Evolutionary conservation across 2,329 filamentous ascomycete species (phyloP).

Genomic region (Talaromyces sp.): DNA sequence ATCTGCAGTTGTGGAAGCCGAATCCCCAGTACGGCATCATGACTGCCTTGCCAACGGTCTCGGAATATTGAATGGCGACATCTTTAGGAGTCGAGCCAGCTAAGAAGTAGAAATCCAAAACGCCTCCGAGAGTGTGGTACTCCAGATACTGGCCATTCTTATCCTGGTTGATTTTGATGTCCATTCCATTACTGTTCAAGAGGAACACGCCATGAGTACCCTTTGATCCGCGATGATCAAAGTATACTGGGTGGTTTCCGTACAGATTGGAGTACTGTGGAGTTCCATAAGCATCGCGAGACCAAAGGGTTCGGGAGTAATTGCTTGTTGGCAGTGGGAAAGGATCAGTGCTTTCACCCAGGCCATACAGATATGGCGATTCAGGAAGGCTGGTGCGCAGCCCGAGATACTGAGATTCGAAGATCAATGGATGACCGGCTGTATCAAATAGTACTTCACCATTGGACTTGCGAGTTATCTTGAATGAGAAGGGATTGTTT

Average conservation of each 20-base stretch:
- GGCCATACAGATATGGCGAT: slow-evolving; percentile 67
- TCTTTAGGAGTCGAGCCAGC: slow-evolving; percentile 55
- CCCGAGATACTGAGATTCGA: slow-evolving; percentile 72
- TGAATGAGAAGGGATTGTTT: slow-evolving; percentile 63
- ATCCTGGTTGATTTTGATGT: slow-evolving; percentile 66
- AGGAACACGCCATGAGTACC: slow-evolving; percentile 63
- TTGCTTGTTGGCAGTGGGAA: slow-evolving; percentile 63
- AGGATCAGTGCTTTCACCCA: slow-evolving; percentile 71
- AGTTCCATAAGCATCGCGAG: slow-evolving; percentile 59
- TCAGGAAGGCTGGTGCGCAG: slow-evolving; percentile 65
- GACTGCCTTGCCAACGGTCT: slow-evolving; percentile 52
- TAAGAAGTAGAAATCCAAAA: slow-evolving; percentile 67
- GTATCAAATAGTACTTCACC: slow-evolving; percentile 60
- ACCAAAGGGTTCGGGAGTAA: slow-evolving; percentile 67
- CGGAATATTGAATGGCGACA: slow-evolving; percentile 56
- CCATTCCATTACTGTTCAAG: slow-evolving; percentile 70
- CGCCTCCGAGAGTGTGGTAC: slow-evolving; percentile 72
- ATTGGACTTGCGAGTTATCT: slow-evolving; percentile 39
- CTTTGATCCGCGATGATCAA: slow-evolving; percentile 58
- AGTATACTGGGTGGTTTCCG: slow-evolving; percentile 69
- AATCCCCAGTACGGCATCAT: slow-evolving; percentile 63
- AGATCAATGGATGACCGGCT: slow-evolving; percentile 60
- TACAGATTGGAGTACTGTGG: slow-evolving; percentile 64
- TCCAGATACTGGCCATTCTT: slow-evolving; percentile 63
- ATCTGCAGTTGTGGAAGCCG: slow-evolving; percentile 59